Conservation (phyloP, 345 rosid species). For the Eutrema yunnanense region DNA sequence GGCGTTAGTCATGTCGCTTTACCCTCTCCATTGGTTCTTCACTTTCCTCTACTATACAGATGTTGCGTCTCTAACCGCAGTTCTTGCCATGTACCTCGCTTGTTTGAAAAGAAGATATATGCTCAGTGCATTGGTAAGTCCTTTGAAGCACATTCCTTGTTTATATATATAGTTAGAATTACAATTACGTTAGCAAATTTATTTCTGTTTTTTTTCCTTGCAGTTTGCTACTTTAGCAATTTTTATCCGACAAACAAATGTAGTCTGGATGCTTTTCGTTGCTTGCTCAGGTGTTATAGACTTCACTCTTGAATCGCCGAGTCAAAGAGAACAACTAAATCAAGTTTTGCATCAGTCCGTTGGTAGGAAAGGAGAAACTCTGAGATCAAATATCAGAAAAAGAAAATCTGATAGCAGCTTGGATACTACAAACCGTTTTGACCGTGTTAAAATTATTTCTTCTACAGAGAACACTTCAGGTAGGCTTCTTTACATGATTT, state of each 20-base stretch:
- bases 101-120: constrained; percentile 65
- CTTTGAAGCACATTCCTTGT: not conserved
- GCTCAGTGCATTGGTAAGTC: constrained; percentile 72
- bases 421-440: constrained; percentile 21
- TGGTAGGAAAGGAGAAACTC: constrained; percentile 16
- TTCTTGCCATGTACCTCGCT: constrained; percentile 85
- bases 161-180: not conserved
- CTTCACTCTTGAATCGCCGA: constrained; percentile 37
- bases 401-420: constrained; percentile 36
- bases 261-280: constrained; percentile 84
- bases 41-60: constrained; percentile 92
- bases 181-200: not conserved
- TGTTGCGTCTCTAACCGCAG: constrained; percentile 77
- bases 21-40: constrained; percentile 96
- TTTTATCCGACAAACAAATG: constrained; percentile 70
- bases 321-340: constrained; percentile 21
- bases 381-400: constrained; percentile 52
- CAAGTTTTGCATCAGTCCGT: constrained; percentile 13
- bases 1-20: constrained; percentile 56
- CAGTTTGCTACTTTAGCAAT: constrained; percentile 81
- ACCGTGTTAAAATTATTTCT: constrained; percentile 2
- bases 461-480: constrained; percentile 39
- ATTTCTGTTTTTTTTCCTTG: constrained; percentile 17
- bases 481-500: not conserved
- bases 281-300: constrained; percentile 75